Conservation (phyloP, 208 protist genomes). For the Balamuthia mandrillaris region DNA sequence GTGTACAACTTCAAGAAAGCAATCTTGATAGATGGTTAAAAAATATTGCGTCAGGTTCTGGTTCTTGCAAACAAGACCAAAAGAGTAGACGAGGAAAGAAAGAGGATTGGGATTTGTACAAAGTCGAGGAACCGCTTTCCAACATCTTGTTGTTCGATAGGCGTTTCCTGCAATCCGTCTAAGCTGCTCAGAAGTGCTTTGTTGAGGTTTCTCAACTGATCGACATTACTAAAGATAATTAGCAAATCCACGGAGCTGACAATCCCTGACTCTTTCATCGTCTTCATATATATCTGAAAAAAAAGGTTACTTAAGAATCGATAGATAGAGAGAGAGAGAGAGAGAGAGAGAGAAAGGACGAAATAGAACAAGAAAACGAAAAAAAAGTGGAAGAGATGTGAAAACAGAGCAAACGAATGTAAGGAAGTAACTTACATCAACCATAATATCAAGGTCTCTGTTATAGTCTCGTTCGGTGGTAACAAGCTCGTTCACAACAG, state of each 20-base stretch:
- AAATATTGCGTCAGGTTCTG: neutral
- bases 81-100: no score
- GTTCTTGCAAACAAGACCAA: no score
- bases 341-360: neutral
- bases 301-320: no score
- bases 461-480: neutral
- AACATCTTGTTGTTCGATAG: neutral
- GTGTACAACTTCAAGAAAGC: slow-evolving; percentile 1
- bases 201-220: no score
- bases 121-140: neutral
- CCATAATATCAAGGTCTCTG: slow-evolving; percentile 5
- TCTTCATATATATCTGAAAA: neutral
- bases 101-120: neutral
- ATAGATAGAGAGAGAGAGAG: no score
- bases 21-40: no score
- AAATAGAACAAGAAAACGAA: neutral
- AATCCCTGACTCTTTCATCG: neutral
- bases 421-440: neutral
- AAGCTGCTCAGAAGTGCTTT: neutral
- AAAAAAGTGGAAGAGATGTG: no score
- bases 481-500: slow-evolving; percentile 8
- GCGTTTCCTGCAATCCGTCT: neutral
- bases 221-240: neutral
- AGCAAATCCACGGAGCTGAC: neutral
- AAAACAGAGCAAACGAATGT: no score